phyloP scores from a whole-genome alignment of 345 rosid genomes.

The Bruguiera parviflora region DNA sequence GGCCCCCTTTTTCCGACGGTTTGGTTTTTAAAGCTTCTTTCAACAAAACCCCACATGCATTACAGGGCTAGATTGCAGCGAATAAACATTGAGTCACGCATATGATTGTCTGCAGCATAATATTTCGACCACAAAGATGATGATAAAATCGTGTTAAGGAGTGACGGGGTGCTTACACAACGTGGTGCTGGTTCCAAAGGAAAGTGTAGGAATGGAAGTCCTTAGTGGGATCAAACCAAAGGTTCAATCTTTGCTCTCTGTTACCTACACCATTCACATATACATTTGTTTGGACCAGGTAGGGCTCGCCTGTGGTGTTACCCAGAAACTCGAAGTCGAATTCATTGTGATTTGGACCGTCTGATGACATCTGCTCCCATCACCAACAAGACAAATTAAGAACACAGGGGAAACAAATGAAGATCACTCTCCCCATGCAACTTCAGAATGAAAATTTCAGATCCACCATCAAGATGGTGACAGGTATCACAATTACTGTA shows the following conservation, averaged over 20 bases:
- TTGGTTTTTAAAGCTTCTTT: not conserved
- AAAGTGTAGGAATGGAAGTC: slow-evolving; percentile 83
- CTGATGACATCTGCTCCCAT: slow-evolving; percentile 78
- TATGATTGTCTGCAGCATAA: too few species aligned
- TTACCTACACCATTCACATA: slow-evolving; percentile 92
- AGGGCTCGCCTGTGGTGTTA: slow-evolving; percentile 86
- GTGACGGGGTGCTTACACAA: slow-evolving; percentile 53
- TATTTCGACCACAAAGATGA: too few species aligned
- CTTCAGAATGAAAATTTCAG: not conserved
- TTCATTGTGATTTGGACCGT: slow-evolving; percentile 82
- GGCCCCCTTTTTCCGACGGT: not conserved
- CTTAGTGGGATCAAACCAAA: slow-evolving; percentile 96
- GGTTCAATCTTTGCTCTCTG: slow-evolving; percentile 80
- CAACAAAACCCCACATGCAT: not conserved
- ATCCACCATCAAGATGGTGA: not conserved
- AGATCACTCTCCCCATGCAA: not conserved
- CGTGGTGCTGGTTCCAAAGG: slow-evolving; percentile 80
- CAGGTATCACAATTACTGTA: not conserved
- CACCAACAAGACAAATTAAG: not conserved
- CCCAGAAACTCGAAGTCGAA: slow-evolving; percentile 97
- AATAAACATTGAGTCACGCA: too few species aligned
- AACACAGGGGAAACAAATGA: not conserved
- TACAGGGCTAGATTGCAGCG: not conserved
- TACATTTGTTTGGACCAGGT: slow-evolving; percentile 78
- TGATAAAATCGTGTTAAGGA: not conserved